phyloP scores from a whole-genome alignment of 352 stramenopile species.

The Pilasporangium apinafurcum region DNA sequence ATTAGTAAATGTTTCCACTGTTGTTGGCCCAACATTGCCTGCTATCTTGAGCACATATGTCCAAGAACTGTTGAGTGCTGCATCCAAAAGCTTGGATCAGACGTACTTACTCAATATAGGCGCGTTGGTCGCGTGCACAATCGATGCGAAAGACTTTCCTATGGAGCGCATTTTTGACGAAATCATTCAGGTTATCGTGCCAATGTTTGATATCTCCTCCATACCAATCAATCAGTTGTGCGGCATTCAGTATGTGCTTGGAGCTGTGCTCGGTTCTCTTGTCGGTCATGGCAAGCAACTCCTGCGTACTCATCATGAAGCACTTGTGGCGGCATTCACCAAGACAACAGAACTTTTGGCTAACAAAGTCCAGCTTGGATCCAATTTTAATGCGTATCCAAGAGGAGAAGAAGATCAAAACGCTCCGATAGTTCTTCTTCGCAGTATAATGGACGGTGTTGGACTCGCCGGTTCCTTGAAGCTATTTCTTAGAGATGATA shows the following conservation, averaged over 20 bases:
- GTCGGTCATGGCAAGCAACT: slow-evolving; percentile 1
- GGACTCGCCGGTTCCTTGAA: slow-evolving; percentile 22
- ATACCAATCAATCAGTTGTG: slow-evolving; percentile 4
- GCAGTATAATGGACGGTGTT: slow-evolving; percentile 34
- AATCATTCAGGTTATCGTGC: slow-evolving; percentile 12
- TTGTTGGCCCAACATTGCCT: slow-evolving; percentile 21
- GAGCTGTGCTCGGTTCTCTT: slow-evolving; percentile 22
- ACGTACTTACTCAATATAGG: slow-evolving; percentile 29
- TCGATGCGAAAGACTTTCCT: slow-evolving; percentile 11
- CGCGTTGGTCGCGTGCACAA: slow-evolving; percentile 16
- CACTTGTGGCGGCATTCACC: slow-evolving; percentile 17
- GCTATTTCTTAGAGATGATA: slow-evolving; percentile 12
- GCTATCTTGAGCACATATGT: slow-evolving; percentile 10
- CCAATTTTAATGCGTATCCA: slow-evolving; percentile 23
- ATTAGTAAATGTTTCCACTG: slow-evolving; percentile 23
- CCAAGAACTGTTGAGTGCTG: slow-evolving; percentile 15
- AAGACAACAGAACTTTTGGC: slow-evolving; percentile 20
- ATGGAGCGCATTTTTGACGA: slow-evolving; percentile 9
- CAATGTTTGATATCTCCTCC: slow-evolving; percentile 8
- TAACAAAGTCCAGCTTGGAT: slow-evolving; percentile 16
- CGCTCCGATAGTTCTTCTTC: slow-evolving; percentile 23
- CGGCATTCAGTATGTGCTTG: slow-evolving; percentile 27
- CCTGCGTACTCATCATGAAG: slow-evolving; percentile 8
- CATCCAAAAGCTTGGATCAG: slow-evolving; percentile 17
- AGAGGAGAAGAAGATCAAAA: slow-evolving; percentile 36